Base-by-base conservation (phyloP, 495 filamentous ascomycete genomes). In the Massariosphaeria phaeospora region DNA sequence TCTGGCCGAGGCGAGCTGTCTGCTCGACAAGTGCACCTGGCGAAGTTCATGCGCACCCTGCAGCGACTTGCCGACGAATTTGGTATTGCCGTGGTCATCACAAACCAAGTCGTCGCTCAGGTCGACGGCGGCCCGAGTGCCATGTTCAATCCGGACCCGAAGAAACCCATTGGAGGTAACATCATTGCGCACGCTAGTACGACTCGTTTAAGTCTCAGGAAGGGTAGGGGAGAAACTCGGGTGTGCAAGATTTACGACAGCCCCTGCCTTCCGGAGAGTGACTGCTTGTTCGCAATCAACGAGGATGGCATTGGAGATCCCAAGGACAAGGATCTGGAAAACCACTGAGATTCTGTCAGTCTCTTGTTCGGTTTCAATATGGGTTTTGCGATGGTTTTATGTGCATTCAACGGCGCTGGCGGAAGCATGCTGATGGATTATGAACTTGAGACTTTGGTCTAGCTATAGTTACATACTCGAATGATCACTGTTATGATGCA, bases 161-260 rank as follows among this genome's bases (percentile, higher is more conserved):
- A 98, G 79, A 98, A 98, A 66, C 93, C 93, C 0, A 96, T 98
- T 70, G 93, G 93, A 47, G 93, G 93, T 57, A 96, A 98, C 69
- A 97, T 98, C 67, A 96, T 98, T 67, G 93, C 93, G 12, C 93
- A 98, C 68, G 89, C 93, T 31, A 93, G 86, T 61, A 98, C 93
- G 6, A 98, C 93, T 9, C 63, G 82, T 47, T 73, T 98, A 60
- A 95, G 88, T 59, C 69, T 98, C 64, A 95, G 95, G 75, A 98
- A 98, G 69, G 94, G 94, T 13, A 75, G 91, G 21, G 93, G 83
- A 17, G 93, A 98, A 77, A 97, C 93, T 17, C 80, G 93, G 72
- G 84, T 98, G 48, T 96, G 94, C 70, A 96, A 95, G 79, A 97
- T 98, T 52, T 98, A 97, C 70, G 93, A 98, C 70, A 95, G 89